Conservation (phyloP, 768 basidiomycete genomes). For the Pholiota conissans region DNA sequence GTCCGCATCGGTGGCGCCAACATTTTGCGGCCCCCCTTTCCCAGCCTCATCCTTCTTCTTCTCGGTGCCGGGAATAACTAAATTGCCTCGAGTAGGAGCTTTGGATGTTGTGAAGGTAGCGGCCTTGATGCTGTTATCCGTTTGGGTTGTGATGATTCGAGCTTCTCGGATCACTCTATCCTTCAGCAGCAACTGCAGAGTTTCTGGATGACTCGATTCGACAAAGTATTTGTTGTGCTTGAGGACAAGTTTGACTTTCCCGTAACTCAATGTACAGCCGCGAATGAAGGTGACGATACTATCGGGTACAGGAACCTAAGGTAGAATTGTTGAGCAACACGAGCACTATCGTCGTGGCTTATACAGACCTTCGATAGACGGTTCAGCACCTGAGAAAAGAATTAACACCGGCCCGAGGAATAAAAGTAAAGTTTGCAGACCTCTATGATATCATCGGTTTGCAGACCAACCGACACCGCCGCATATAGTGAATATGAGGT, state of each 20-base stretch:
- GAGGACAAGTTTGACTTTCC: slow-evolving; percentile 96
- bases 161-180: slow-evolving; percentile 86
- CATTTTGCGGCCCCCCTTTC: slow-evolving; percentile 23
- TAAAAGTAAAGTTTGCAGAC: slow-evolving; percentile 49
- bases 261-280: slow-evolving; percentile 92
- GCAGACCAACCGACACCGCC: slow-evolving; percentile 95
- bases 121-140: slow-evolving; percentile 76
- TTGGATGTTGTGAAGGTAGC: slow-evolving; percentile 78
- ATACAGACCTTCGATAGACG: slow-evolving; percentile 69
- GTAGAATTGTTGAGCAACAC: background rate
- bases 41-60: slow-evolving; percentile 57
- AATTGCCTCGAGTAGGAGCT: slow-evolving; percentile 78
- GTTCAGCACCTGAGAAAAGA: slow-evolving; percentile 63
- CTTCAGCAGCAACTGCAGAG: slow-evolving; percentile 82
- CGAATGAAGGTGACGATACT: slow-evolving; percentile 85
- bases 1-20: slow-evolving; percentile 60
- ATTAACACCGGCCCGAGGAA: slow-evolving; percentile 23
- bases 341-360: background rate
- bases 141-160: slow-evolving; percentile 65
- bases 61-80: slow-evolving; percentile 87
- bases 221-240: slow-evolving; percentile 98
- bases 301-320: slow-evolving; percentile 88
- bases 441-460: slow-evolving; percentile 98
- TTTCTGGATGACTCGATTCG: slow-evolving; percentile 94
- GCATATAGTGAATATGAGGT: slow-evolving; percentile 98